phyloP scores from a whole-genome alignment of 768 basidiomycete genomes.

The Gelatoporia subvermispora region DNA sequence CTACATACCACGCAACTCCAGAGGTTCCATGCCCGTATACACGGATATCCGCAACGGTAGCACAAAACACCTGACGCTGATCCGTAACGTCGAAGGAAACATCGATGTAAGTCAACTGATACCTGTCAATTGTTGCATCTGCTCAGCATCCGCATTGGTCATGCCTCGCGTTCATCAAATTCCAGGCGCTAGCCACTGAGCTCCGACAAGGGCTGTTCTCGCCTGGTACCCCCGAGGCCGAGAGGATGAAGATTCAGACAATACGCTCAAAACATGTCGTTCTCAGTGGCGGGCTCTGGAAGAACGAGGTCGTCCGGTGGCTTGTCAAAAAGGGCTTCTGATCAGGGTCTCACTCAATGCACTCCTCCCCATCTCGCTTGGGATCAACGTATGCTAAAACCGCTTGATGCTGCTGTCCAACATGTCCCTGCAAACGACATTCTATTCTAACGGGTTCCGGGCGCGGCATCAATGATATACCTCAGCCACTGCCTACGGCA shows the following conservation, averaged over 20 bases:
- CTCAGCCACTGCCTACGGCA: too few relatives aligned
- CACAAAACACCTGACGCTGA: conserved; percentile 49
- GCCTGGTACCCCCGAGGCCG: conserved; percentile 38
- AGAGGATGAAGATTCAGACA: conserved; percentile 45
- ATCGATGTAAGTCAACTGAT: conserved; percentile 37
- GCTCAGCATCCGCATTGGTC: neutral
- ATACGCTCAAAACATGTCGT: conserved; percentile 47
- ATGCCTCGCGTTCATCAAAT: conserved; percentile 3
- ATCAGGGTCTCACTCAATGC: neutral
- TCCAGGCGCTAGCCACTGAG: conserved; percentile 56
- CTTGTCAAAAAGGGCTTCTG: conserved; percentile 63
- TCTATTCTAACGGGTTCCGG: too few relatives aligned
- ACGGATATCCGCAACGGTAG: conserved; percentile 67
- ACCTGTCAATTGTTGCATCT: neutral
- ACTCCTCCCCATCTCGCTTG: too few relatives aligned
- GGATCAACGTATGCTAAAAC: too few relatives aligned
- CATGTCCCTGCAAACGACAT: too few relatives aligned
- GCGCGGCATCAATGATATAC: too few relatives aligned
- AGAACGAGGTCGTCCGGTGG: conserved; percentile 56
- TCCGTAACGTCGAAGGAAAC: conserved; percentile 69
- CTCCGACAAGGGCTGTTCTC: conserved; percentile 48
- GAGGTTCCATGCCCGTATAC: conserved; percentile 70
- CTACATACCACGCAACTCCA: conserved; percentile 60
- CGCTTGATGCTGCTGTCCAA: too few relatives aligned
- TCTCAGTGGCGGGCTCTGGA: conserved; percentile 62